Base-by-base conservation (phyloP, 495 filamentous ascomycete genomes). In the Podospora pseudocomata region DNA sequence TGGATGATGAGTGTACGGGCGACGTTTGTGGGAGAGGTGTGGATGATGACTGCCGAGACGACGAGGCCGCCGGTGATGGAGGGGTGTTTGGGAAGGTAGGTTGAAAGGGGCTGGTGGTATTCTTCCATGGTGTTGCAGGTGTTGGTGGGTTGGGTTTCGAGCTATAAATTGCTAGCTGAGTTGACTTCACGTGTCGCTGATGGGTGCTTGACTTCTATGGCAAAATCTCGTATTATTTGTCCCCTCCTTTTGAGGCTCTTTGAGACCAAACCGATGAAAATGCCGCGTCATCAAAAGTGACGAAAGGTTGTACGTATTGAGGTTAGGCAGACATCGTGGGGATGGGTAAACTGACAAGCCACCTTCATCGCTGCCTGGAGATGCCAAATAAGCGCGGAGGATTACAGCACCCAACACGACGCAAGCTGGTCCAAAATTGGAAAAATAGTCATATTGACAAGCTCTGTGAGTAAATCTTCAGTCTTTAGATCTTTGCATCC, bases 1-100 rank as follows among this genome's bases (percentile, higher is more conserved):
- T 86, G 83, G 23, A 86, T 71, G 0, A 86, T 71, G 23, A 86
- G 76, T 16, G 83, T 70, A 5, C 66, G 68, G 4, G n/a, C 18
- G n/a, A 5, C 7, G n/a, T 58, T 20, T 49, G 76, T 68, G 13
- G 64, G 65, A 3, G 62, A 67, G 0, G 54, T 26, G 20, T 78
- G 72, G 60, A 81, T 72, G 60, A 81, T 72, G 5, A 78, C 70
- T 18, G 71, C 76, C 26, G 74, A 70, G 49, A 78, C 78, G 18
- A 78, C 71, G 57, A 81, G 65, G 13, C 39, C 39, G 19, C 70
- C 68, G 18, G 66, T 27, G 53, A 80, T 57, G 9, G 49, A 5
- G 0, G 78, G 73, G 56, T 76, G 54, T 4, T 58, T 34, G 18
- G 71, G 26, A 23, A 80, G 60, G 66, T 76, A 77, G 34, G 64